phyloP scores from a whole-genome alignment of 768 basidiomycete species.

The Chiua virens region DNA sequence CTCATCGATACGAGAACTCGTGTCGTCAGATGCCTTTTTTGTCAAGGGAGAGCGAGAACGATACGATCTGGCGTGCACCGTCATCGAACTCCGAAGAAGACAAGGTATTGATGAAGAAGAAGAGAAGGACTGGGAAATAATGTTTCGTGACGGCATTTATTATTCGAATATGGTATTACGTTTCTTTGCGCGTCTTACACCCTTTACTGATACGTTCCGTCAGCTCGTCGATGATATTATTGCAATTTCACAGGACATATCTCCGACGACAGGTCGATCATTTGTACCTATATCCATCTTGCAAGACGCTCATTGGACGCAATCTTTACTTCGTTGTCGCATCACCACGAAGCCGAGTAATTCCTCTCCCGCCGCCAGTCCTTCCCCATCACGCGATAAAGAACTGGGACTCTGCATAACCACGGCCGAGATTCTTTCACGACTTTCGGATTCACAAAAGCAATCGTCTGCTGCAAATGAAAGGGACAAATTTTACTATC shows the following conservation, averaged over 20 bases:
- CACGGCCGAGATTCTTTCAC: slow-evolving; percentile 49
- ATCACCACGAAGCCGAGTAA: slow-evolving; percentile 43
- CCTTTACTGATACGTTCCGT: slow-evolving; percentile 1
- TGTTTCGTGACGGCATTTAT: slow-evolving; percentile 80
- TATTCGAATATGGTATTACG: slow-evolving; percentile 79
- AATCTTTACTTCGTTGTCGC: slow-evolving; percentile 62
- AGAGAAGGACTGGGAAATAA: slow-evolving; percentile 64
- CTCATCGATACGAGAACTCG: slow-evolving; percentile 68
- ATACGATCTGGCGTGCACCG: slow-evolving; percentile 72
- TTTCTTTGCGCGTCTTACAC: not conserved
- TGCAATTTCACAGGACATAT: slow-evolving; percentile 69
- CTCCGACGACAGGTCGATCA: slow-evolving; percentile 63
- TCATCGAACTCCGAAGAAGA: slow-evolving; percentile 71
- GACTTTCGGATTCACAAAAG: slow-evolving; percentile 23
- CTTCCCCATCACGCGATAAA: slow-evolving; percentile 44
- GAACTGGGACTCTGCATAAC: slow-evolving; percentile 66
- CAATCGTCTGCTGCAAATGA: slow-evolving; percentile 14
- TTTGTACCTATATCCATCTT: slow-evolving; percentile 69
- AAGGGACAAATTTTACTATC: slow-evolving; percentile 50
- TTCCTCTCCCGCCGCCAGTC: slow-evolving; percentile 36
- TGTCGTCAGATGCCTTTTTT: slow-evolving; percentile 81
- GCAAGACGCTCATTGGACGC: slow-evolving; percentile 80
- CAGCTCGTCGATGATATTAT: slow-evolving; percentile 82
- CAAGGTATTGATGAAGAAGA: slow-evolving; percentile 56
- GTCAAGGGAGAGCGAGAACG: slow-evolving; percentile 75